Base-by-base conservation (phyloP, 805 yeast genomes). In the Starmerella gropengiesseri region DNA sequence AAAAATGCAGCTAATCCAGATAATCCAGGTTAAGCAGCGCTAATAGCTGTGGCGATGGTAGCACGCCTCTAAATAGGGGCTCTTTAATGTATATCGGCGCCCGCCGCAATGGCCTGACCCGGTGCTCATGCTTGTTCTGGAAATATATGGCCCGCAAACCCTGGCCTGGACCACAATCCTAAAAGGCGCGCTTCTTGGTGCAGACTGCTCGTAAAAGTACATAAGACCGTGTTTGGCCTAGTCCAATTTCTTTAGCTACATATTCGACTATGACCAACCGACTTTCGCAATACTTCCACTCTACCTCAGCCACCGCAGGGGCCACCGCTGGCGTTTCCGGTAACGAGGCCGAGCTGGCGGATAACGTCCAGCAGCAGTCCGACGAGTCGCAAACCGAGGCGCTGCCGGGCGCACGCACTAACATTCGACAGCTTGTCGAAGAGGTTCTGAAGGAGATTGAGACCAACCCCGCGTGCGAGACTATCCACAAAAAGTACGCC, bases 381-480 rank as follows among this genome's bases (percentile, higher is more conserved):
- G n/a, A n/a, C n/a, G n/a, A n/a, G 20, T 13, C 14, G 16, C 35
- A 17, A 1, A 26, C n/a, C 4, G 28, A 21, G 30, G 20, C 5
- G 14, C 16, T 31, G 11, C n/a, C 43, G 20, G 20, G 32, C 12
- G 31, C 44, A 11, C 41, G 41, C 28, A 43, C 44, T 4, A 46
- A 43, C 30, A 16, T 46, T 13, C 29, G 31, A 26, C 43, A 43
- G 28, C 7, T 40, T 11, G 23, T 46, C 18, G 25, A 31, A 11
- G 47, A 46, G 18, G 20, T 43, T 17, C 9, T 29, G 14, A 21
- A 30, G 14, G 50, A 46, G 40, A 40, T 40, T 25, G 20, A 43
- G 31, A 23, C 13, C 4, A 34, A 34, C 25, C 37, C 37, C 18
- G 28, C 37, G 4, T 34, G 37, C 21, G 37, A 34, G 21, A 29